phyloP scores from a whole-genome alignment of 345 rosid species.

The Syzygium oleosum region DNA sequence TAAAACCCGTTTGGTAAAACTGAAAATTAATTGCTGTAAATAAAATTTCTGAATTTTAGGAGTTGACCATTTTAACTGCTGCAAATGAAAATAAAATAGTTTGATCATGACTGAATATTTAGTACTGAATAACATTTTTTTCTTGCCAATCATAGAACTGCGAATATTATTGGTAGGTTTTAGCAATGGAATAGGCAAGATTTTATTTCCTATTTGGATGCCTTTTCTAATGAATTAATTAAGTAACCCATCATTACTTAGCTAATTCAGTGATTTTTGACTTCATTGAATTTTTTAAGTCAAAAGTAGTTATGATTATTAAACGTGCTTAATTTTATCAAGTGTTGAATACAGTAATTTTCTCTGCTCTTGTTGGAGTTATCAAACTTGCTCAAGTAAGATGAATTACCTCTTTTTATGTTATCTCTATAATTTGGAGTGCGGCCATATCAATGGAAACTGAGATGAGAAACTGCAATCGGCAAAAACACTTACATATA shows the following conservation, averaged over 20 bases:
- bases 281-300: neutral
- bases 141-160: neutral
- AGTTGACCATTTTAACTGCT: neutral
- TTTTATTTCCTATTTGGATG: neutral
- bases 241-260: neutral
- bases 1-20: neutral
- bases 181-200: neutral
- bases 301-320: neutral
- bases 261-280: neutral
- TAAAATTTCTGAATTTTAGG: neutral
- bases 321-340: neutral
- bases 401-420: neutral
- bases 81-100: neutral
- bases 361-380: neutral
- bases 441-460: neutral
- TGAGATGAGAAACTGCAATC: neutral
- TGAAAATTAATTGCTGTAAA: neutral
- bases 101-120: neutral
- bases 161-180: neutral
- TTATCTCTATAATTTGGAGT: neutral
- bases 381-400: neutral
- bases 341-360: neutral
- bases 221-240: neutral
- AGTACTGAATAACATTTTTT: neutral
- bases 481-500: neutral